These are phyloP conservation scores for Lineolata rhizophorae DNA, from an alignment of 495 filamentous ascomycete genomes.

Conservation along the genomic window DNA sequence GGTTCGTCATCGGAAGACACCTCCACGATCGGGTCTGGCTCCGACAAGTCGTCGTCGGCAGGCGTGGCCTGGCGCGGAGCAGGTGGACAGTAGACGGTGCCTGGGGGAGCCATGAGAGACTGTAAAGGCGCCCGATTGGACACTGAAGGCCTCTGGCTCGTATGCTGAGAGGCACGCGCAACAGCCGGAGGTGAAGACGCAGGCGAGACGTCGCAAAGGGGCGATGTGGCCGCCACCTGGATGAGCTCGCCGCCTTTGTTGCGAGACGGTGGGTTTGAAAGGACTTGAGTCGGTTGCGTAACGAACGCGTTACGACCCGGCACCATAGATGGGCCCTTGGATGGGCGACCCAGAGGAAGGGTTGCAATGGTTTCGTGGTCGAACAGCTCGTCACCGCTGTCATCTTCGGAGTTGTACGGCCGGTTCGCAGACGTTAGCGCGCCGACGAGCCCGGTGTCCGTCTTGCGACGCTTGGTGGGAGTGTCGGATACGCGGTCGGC, in stretches of 20 bases:
- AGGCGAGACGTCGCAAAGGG: no score
- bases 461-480: no score
- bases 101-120: conserved; percentile 59
- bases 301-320: no score
- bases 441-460: no score
- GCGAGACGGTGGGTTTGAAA: conserved; percentile 15
- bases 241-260: conserved; percentile 25
- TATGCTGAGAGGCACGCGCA: conserved; percentile 7
- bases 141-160: conserved; percentile 11
- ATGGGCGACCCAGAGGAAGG: conserved; percentile 25
- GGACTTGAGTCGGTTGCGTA: conserved; percentile 55
- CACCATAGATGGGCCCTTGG: conserved; percentile 21
- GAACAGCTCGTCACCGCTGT: conserved; percentile 32
- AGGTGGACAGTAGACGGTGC: conserved; percentile 47
- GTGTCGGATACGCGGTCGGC: no score
- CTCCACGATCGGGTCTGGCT: conserved; percentile 11
- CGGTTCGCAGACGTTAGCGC: no score
- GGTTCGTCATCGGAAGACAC: conserved; percentile 7
- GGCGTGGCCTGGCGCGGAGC: conserved; percentile 12
- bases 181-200: no score
- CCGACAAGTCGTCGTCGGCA: conserved; percentile 4
- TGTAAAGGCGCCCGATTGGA: no score
- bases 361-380: conserved; percentile 38
- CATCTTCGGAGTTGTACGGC: conserved; percentile 25
- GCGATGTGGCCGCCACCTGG: conserved; percentile 40